phyloP scores from a whole-genome alignment of 345 rosid genomes.

The Cardamine chenopodiifolia region DNA sequence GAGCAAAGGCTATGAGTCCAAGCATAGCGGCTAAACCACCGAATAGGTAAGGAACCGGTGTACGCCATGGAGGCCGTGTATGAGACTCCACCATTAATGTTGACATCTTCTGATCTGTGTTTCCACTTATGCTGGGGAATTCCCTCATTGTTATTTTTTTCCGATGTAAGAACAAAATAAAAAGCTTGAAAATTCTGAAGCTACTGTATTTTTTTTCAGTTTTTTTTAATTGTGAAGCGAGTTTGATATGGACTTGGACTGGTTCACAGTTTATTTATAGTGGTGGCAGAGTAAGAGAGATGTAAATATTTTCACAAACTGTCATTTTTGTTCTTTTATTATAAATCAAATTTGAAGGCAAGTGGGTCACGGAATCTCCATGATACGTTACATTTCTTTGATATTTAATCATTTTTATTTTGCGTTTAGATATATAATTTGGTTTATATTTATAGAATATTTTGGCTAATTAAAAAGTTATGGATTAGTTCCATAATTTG shows the following conservation, averaged over 20 bases:
- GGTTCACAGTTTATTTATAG: conserved; percentile 36
- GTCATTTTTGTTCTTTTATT: background rate
- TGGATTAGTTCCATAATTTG: background rate
- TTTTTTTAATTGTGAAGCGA: background rate
- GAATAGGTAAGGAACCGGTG: conserved; percentile 78
- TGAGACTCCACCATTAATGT: conserved; percentile 32
- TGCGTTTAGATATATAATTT: background rate
- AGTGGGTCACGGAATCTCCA: conserved; percentile 46
- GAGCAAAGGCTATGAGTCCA: conserved; percentile 73
- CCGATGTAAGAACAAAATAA: background rate
- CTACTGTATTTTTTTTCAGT: background rate
- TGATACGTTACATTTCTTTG: conserved; percentile 40
- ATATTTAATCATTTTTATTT: conserved; percentile 11
- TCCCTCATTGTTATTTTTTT: conserved; percentile 29
- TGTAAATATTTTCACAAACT: conserved; percentile 24
- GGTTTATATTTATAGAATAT: background rate
- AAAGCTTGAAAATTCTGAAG: background rate
- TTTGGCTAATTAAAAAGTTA: background rate
- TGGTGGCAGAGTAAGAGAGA: background rate
- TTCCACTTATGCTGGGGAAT: conserved; percentile 20
- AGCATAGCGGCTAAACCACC: conserved; percentile 84
- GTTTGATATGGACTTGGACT: conserved; percentile 27
- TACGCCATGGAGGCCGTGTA: conserved; percentile 61
- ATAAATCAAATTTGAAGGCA: conserved; percentile 14
- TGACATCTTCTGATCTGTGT: conserved; percentile 18